These are phyloP conservation scores for Elaeis guineensis DNA, from an alignment of 176 grass and related monocot species.

Conservation along the genomic window DNA sequence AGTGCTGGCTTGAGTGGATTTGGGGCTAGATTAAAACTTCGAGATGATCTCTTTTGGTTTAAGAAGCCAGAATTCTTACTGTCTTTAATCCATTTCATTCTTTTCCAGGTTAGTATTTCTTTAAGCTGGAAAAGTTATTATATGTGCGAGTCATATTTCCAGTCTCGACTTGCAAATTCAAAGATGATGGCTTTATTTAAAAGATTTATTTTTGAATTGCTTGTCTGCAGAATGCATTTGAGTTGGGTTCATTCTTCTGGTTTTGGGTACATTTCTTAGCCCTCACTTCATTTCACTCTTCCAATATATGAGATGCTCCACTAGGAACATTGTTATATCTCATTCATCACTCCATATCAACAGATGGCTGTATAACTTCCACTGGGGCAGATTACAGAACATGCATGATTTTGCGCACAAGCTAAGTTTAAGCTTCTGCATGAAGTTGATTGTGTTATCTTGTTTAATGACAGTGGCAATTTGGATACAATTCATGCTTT, in stretches of 20 bases:
- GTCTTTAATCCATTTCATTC: constrained; percentile 88
- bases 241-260: constrained; percentile 99
- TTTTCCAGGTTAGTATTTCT: constrained; percentile 60
- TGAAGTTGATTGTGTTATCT: neutral
- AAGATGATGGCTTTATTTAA: no score
- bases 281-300: constrained; percentile 7
- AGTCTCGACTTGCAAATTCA: no score
- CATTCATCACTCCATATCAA: no score
- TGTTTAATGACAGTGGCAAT: constrained; percentile 83
- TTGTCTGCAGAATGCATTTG: constrained; percentile 85
- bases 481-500: constrained; percentile 94
- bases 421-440: no score
- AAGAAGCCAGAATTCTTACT: constrained; percentile 93
- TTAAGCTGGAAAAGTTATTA: neutral
- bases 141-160: no score
- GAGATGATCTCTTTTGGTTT: constrained; percentile 97
- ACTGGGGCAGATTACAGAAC: no score
- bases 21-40: constrained; percentile 56
- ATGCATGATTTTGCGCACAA: no score
- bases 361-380: no score
- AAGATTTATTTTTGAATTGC: constrained; percentile 5
- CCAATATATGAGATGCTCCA: no score
- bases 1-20: constrained; percentile 59
- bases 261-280: constrained; percentile 72
- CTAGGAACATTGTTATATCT: no score